These are phyloP conservation scores for Chytriomyces hyalinus DNA, from an alignment of 192 early-diverging fungal genomes.

Conservation along the genomic window DNA sequence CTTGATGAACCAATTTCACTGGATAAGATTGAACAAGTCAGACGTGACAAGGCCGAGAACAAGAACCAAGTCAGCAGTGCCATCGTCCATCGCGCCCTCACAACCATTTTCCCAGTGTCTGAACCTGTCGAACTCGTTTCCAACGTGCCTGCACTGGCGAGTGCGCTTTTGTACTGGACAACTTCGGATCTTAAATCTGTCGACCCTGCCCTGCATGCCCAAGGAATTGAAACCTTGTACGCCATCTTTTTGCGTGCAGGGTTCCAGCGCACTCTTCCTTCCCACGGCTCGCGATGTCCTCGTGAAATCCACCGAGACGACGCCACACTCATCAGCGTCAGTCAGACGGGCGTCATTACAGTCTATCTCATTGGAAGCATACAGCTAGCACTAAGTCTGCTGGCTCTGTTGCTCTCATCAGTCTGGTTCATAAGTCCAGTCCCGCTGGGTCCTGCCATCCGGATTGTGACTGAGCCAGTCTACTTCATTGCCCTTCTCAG, in stretches of 20 bases:
- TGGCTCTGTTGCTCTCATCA: background rate
- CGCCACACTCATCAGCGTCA: background rate
- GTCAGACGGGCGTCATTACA: background rate
- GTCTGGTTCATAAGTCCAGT: slow-evolving; percentile 20
- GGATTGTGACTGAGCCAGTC: slow-evolving; percentile 10
- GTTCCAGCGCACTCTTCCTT: slow-evolving; percentile 11
- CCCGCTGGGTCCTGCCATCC: slow-evolving; percentile 23
- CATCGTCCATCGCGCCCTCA: background rate
- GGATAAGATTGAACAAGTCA: background rate
- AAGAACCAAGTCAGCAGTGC: too few species aligned
- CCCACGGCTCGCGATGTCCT: slow-evolving; percentile 9
- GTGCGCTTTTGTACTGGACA: slow-evolving; percentile 29
- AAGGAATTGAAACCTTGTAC: slow-evolving; percentile 22
- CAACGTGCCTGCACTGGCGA: slow-evolving; percentile 19
- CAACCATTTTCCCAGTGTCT: slow-evolving; percentile 4
- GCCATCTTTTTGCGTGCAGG: slow-evolving; percentile 18
- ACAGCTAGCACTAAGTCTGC: slow-evolving; percentile 10
- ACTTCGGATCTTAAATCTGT: slow-evolving; percentile 13
- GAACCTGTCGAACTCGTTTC: background rate
- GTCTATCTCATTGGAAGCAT: slow-evolving; percentile 9
- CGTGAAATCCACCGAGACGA: background rate
- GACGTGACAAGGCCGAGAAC: too few species aligned
- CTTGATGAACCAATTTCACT: background rate
- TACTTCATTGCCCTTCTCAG: slow-evolving; percentile 29
- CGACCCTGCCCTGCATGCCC: slow-evolving; percentile 5